Evolutionary conservation across 768 basidiomycete species (phyloP), one percentile per base, ranked within the genome.

Genomic region (Cyathus striatus): DNA sequence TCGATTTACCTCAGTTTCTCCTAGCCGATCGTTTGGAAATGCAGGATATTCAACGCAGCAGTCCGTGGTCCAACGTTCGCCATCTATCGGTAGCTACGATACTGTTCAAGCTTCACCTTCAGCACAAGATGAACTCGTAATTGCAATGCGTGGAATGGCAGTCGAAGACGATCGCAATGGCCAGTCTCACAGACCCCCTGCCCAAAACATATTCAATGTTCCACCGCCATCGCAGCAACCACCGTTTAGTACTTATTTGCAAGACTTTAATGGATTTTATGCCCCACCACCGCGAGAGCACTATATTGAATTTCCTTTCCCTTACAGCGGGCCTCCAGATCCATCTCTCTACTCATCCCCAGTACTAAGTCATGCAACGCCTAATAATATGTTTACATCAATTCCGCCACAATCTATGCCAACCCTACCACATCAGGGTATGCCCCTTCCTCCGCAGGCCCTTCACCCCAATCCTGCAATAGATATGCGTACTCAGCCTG

Each of bases 81-180:
- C 18, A 37, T 37, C 18, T 10, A 18, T 10, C 10, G 35, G 18
- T 20, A 37, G 21, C 35, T 20, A 37, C 21, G 56, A 57, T 26
- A 23, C 52, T 25, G 44, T 57, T 16, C 65, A 68, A 47, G 56
- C 65, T 14, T 53, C 71, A 12, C 57, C 69, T 25, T 54, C 63
- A 35, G 72, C 68, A 14, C 79, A 77, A 38, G 73, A 69, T 42
- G 81, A 83, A 23, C 64, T 84, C 24, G 64, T 79, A 12, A 58
- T 76, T 23, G 70, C 78, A 3, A 60, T 86, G 38, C 75, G 83
- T 46, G 81, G 81, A 3, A 64, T 64, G 59, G 54, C 50, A 16
- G 56, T 59, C 35, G 64, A 64, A 38, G 63, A 63, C 40, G 59
- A 63, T 18, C 48, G 52, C 27, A 53, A 47, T 38, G 44, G 42